Base-by-base conservation (phyloP, 192 early-diverging fungal species). In the Gamsiella multidivaricata region DNA sequence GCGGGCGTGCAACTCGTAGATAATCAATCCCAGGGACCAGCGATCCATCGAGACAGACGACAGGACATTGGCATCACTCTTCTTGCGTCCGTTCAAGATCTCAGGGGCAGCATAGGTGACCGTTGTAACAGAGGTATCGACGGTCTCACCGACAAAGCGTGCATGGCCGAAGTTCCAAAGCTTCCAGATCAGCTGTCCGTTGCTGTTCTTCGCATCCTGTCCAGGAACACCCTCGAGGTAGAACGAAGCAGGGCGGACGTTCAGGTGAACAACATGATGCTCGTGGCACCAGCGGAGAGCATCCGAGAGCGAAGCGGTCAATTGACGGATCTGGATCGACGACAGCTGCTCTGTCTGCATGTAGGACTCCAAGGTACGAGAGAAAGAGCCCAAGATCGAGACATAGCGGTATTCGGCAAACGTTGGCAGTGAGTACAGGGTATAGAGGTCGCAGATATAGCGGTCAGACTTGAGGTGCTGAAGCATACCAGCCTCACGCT, bases 81-180 rank as follows among this genome's bases (percentile, higher is more conserved):
- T 66, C 74, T 78, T 69, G 74, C 74, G 74, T 46, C 74, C 74
- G 28, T 52, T 62, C 65, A 78, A 31, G 41, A 78, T 78, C 61
- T 78, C 74, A 51, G 74, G 74, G 11, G 74, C 74, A 52, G 74
- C 74, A 59, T 78, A 78, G 18, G 74, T 64, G 26, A 64, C 74
- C n/a, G 74, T 78, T 18, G 74, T 78, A 14, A 69, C 74, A 3
- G 65, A 39, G 52, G 74, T 78, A 41, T 78, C 74, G 23, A 78
- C 74, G 33, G 65, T 53, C 49, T 78, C 74, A 14, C 74, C 74
- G 17, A 78, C 74, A 22, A 78, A 78, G 65, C 74, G 74, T 34
- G 74, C 74, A 50, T 78, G 74, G 9, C 74, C 74, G 64, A 78
- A 78, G 74, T 78, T 78, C 74, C 74, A 78, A 54, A 78, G 74